Evolutionary conservation across 192 early-diverging fungal genomes (phyloP), one percentile per base, ranked within the genome.

Genomic region (Entomortierella beljakovae): DNA sequence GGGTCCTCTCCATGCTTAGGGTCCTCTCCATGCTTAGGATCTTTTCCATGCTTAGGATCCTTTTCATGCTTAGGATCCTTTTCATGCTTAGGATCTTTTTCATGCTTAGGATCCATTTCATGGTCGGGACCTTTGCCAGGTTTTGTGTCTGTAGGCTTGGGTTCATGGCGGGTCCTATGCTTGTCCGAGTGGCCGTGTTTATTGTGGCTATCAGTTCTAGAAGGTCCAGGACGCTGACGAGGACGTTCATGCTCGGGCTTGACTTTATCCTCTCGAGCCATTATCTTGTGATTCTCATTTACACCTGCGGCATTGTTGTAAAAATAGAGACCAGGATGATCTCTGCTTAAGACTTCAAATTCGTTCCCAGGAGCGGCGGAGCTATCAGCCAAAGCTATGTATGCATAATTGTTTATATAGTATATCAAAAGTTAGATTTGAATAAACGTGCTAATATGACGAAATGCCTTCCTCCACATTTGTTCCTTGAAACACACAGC

Each of bases 211-310:
- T 58, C 48, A 16, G 57, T 35, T 37, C 67, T 56, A 26, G 53
- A 69, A 6, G 68, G 68, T 29, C 68, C 68, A 28, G 68, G 68
- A 23, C 68, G 68, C 3, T 34, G n/a, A 15, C 68, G 68, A 22
- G 68, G 68, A 55, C 68, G 68, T 7, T 61, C 68, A 28, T 72
- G 46, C 3, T 61, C 31, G 22, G n/a, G n/a, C n/a, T 50, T 52
- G 38, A 26, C 29, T 23, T 48, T 10, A 32, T 43, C 57, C 16
- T 20, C 49, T 11, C 63, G 57, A 7, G 34, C 31, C 29, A 49
- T 10, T 29, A 65, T 6, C 25, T 23, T 60, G 40, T 6, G 33
- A 10, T 57, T 6, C 33, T 38, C 10, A 1, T 7, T 18, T 20
- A 37, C 51, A 22, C 26, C 51, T 22, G 49, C 43, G 13, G 48